Percentiles rank a stretch among this genome's conserved stretches.
Evolutionary conservation across 2,329 filamentous ascomycete species (phyloP).

Genomic region (Cladosporium sp.): DNA sequence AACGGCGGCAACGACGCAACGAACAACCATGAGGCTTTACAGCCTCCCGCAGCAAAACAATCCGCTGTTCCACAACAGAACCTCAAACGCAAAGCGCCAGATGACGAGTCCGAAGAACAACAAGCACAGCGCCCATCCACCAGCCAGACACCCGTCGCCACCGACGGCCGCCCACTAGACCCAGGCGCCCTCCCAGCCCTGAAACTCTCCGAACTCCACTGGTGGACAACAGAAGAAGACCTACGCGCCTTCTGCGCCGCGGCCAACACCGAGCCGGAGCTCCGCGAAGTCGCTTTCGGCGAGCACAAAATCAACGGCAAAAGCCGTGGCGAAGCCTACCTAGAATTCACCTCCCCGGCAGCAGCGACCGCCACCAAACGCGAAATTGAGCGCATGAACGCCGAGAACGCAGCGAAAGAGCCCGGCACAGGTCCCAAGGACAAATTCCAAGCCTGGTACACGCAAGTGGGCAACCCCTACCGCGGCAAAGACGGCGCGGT

Average conservation of each 20-base stretch:
- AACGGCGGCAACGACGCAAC: slow-evolving; percentile 34
- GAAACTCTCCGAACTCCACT: slow-evolving; percentile 84
- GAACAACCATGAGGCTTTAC: background rate
- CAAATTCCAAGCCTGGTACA: slow-evolving; percentile 18
- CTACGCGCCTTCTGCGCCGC: slow-evolving; percentile 72
- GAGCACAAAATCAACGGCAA: slow-evolving; percentile 99
- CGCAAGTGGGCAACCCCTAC: slow-evolving; percentile 65
- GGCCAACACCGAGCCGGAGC: slow-evolving; percentile 74
- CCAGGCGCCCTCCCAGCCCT: slow-evolving; percentile 65
- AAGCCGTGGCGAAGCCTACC: slow-evolving; percentile 86
- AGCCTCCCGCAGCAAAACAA: background rate
- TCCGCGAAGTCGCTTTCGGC: slow-evolving; percentile 92
- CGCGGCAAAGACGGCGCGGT: slow-evolving; percentile 55
- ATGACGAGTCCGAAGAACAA: slow-evolving; percentile 40
- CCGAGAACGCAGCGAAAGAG: slow-evolving; percentile 17
- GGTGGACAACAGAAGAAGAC: slow-evolving; percentile 97
- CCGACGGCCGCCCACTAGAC: slow-evolving; percentile 45
- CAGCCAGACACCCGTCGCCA: slow-evolving; percentile 10
- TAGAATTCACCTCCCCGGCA: slow-evolving; percentile 80
- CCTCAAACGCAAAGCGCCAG: slow-evolving; percentile 58
- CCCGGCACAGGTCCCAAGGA: slow-evolving; percentile 13
- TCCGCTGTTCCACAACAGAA: slow-evolving; percentile 42
- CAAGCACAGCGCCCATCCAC: slow-evolving; percentile 8
- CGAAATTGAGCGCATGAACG: slow-evolving; percentile 57
- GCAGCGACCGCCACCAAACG: slow-evolving; percentile 83